These are phyloP conservation scores for Alloteropsis semialata DNA, from an alignment of 176 grass and related monocot genomes.

Conservation along the genomic window DNA sequence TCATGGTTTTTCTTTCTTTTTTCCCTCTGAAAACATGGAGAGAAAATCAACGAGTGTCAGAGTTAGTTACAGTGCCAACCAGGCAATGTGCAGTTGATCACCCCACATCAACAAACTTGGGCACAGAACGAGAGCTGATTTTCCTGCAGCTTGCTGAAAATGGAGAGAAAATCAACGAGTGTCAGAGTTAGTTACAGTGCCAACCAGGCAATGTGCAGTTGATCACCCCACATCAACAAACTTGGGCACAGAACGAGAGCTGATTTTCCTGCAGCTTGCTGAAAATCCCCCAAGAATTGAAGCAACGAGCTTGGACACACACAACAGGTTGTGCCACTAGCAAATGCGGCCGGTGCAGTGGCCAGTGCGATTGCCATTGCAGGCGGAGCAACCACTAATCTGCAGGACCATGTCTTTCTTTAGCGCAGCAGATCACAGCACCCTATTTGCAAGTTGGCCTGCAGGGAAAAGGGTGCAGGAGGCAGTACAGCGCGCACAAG, in stretches of 20 bases:
- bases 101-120: not conserved
- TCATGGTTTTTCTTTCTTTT: not conserved
- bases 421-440: constrained; percentile 8
- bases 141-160: not conserved
- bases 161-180: not conserved
- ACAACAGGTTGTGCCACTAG: not conserved
- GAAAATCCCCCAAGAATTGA: not conserved
- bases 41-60: not conserved
- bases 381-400: not conserved
- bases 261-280: not conserved
- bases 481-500: not conserved
- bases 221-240: not conserved
- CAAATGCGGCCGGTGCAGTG: not conserved
- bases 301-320: not conserved
- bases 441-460: constrained; percentile 38
- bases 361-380: not conserved
- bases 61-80: constrained; percentile 2
- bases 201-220: not conserved
- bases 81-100: not conserved
- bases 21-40: not conserved
- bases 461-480: not conserved
- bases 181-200: constrained; percentile 2
- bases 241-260: not conserved
- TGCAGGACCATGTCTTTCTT: constrained; percentile 34
- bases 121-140: not conserved